These are phyloP conservation scores for Cystofilobasidium capitatum DNA, from an alignment of 768 basidiomycete genomes.

Conservation along the genomic window DNA sequence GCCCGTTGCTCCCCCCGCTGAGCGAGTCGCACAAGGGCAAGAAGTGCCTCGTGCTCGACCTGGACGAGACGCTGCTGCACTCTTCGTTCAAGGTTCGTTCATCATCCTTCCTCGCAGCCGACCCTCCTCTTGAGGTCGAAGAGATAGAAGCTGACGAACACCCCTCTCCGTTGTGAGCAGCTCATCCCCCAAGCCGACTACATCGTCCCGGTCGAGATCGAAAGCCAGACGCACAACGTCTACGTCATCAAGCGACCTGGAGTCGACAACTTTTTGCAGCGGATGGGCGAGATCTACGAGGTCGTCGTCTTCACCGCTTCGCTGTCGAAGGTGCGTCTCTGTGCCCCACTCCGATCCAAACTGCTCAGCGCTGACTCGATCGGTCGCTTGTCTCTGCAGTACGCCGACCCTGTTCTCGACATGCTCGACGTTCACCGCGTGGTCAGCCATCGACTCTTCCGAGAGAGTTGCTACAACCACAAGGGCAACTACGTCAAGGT, in stretches of 20 bases:
- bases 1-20: slow-evolving; percentile 79
- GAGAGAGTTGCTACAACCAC: slow-evolving; percentile 98
- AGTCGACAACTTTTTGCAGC: slow-evolving; percentile 90
- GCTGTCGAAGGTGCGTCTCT: slow-evolving; percentile 71
- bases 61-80: slow-evolving; percentile 95
- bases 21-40: slow-evolving; percentile 68
- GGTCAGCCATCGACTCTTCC: slow-evolving; percentile 85
- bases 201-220: slow-evolving; percentile 97
- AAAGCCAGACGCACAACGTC: slow-evolving; percentile 95
- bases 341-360: neutral
- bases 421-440: slow-evolving; percentile 88
- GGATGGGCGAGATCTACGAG: slow-evolving; percentile 98
- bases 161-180: slow-evolving; percentile 43
- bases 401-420: slow-evolving; percentile 96
- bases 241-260: slow-evolving; percentile 98
- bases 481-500: slow-evolving; percentile 99
- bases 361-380: neutral
- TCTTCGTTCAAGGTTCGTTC: slow-evolving; percentile 85
- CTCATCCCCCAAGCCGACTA: slow-evolving; percentile 91
- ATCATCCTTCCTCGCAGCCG: neutral
- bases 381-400: slow-evolving; percentile 47
- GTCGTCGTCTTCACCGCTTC: slow-evolving; percentile 97
- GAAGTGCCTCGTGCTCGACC: slow-evolving; percentile 91
- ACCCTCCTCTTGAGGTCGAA: neutral
- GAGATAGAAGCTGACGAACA: neutral